A percentile compares a stretch with the other conserved stretches of the same genome.
Conservation (phyloP, 2,329 filamentous ascomycete species). For the Fusarium mexicanum region DNA sequence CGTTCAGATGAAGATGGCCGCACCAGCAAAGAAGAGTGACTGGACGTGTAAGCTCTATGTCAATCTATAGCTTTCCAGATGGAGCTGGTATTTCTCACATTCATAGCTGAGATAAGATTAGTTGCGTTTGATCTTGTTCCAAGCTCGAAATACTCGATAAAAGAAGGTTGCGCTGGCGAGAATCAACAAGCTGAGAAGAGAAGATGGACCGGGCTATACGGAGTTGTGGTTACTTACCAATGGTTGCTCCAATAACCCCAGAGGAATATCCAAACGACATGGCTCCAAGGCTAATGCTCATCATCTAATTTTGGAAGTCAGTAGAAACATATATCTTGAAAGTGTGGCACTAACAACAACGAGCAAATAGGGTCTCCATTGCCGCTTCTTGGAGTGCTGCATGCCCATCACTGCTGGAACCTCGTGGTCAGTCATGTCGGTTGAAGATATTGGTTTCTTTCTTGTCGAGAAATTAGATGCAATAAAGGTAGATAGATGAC, state of each 20-base stretch:
- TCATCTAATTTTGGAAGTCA: background rate
- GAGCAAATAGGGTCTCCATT: background rate
- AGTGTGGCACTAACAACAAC: background rate
- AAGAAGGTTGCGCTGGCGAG: background rate
- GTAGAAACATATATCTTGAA: background rate
- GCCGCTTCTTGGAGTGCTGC: background rate
- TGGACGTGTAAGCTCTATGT: background rate
- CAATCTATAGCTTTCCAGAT: background rate
- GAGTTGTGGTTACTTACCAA: background rate
- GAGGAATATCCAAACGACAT: background rate
- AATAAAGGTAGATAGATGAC: background rate
- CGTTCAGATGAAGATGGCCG: background rate
- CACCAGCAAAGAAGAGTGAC: background rate
- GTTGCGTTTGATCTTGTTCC: background rate
- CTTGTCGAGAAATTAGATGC: background rate
- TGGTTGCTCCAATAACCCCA: background rate
- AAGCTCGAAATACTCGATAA: background rate
- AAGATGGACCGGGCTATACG: too few species aligned
- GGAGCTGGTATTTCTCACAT: background rate
- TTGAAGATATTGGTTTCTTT: background rate
- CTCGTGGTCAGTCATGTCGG: background rate
- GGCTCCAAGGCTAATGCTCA: background rate
- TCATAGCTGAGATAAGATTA: background rate
- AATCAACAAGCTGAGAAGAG: background rate
- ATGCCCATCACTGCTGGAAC: background rate